These are phyloP conservation scores for Tephrocybe sp. DNA, from an alignment of 768 basidiomycete genomes.

Conservation along the genomic window DNA sequence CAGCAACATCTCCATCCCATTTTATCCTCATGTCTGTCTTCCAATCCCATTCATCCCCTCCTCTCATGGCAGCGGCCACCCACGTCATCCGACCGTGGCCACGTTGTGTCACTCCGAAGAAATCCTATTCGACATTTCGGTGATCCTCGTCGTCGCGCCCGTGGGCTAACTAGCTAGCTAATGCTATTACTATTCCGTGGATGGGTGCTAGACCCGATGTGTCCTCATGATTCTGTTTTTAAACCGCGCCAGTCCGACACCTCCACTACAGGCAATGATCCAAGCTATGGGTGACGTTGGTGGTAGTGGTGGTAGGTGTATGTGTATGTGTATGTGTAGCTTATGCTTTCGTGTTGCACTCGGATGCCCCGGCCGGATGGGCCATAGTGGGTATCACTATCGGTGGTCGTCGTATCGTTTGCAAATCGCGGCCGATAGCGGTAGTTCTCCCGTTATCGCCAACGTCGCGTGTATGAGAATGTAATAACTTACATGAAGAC, in stretches of 20 bases:
- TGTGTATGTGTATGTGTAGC: conserved; percentile 6
- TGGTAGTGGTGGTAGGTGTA: too few relatives aligned
- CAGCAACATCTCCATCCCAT: neutral
- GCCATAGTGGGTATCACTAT: too few relatives aligned
- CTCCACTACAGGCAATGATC: too few relatives aligned
- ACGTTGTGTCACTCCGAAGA: neutral
- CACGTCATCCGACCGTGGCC: neutral
- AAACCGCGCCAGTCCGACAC: neutral
- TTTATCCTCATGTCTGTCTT: neutral
- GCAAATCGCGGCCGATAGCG: too few relatives aligned
- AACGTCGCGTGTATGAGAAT: too few relatives aligned
- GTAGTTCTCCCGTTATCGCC: too few relatives aligned
- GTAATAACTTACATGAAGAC: too few relatives aligned
- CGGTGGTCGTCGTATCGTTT: too few relatives aligned
- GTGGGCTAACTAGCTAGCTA: too few relatives aligned
- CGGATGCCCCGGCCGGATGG: neutral
- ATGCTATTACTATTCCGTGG: neutral
- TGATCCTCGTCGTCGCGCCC: conserved; percentile 6
- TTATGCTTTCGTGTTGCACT: conserved; percentile 7
- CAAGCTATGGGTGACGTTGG: too few relatives aligned
- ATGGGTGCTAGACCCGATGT: neutral
- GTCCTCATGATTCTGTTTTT: neutral
- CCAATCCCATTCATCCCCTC: too few relatives aligned
- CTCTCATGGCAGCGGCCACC: too few relatives aligned
- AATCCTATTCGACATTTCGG: conserved; percentile 1